phyloP scores from a whole-genome alignment of 78 protist species.

The Chrysochromulina parva region DNA sequence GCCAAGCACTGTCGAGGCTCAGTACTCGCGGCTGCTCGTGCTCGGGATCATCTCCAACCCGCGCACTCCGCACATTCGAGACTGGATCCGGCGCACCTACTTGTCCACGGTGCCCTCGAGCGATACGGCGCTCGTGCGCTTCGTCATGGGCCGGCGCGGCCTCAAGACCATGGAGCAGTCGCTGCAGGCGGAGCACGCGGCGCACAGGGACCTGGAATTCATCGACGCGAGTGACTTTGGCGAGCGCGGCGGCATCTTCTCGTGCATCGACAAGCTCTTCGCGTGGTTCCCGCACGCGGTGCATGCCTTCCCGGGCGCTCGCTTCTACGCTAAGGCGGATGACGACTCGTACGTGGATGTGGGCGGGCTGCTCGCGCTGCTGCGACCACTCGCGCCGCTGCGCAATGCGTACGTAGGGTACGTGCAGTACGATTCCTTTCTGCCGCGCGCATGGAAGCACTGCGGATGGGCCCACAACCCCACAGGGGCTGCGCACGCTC shows the following conservation, averaged over 20 bases:
- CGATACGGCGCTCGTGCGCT: not conserved
- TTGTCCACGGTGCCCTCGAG: not conserved
- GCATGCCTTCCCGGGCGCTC: not conserved
- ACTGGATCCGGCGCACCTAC: not conserved
- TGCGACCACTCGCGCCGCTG: too few relatives aligned
- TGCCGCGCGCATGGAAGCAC: not conserved
- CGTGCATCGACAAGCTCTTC: slow-evolving; percentile 22
- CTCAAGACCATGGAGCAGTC: not conserved
- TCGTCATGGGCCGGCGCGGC: not conserved
- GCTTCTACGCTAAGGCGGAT: not conserved
- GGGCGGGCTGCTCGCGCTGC: too few relatives aligned
- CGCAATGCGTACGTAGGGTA: too few relatives aligned
- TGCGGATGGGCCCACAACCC: not conserved
- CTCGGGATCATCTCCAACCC: not conserved
- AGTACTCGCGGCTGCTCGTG: not conserved
- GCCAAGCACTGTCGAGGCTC: too few relatives aligned
- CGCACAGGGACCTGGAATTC: too few relatives aligned
- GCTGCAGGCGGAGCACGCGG: too few relatives aligned
- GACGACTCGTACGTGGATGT: too few relatives aligned
- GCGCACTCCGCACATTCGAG: not conserved
- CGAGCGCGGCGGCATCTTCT: slow-evolving; percentile 7
- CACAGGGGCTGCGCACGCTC: too few relatives aligned
- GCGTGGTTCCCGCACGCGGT: slow-evolving; percentile 6
- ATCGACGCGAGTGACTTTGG: not conserved
- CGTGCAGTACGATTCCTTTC: too few relatives aligned